These are phyloP conservation scores for Myxozyma neotropica DNA, from an alignment of 805 yeast species.

Conservation along the genomic window DNA sequence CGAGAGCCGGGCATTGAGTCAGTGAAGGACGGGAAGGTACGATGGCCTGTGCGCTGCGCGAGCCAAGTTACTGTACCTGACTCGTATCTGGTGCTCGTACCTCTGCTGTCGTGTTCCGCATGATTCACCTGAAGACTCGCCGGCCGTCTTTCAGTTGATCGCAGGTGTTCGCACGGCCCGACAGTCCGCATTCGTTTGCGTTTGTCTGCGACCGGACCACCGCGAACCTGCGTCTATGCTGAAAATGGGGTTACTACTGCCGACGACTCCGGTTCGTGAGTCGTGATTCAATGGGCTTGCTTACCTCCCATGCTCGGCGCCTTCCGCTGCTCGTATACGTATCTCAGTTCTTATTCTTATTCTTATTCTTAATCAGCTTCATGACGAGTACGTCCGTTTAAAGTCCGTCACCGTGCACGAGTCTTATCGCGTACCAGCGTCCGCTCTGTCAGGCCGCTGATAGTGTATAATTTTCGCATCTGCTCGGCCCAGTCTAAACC, in stretches of 20 bases:
- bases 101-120: too few species aligned
- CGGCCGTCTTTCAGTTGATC: too few species aligned
- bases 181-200: too few species aligned
- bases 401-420: constrained; percentile 16
- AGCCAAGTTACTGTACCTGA: constrained; percentile 3
- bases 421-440: constrained; percentile 14
- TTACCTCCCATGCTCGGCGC: background rate
- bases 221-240: too few species aligned
- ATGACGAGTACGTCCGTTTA: constrained; percentile 7
- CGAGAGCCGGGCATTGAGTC: constrained; percentile 9
- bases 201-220: too few species aligned
- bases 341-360: background rate
- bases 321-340: background rate
- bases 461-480: background rate
- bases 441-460: background rate
- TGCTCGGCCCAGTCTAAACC: background rate
- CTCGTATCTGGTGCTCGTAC: constrained; percentile 3
- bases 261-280: background rate
- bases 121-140: too few species aligned
- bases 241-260: too few species aligned
- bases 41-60: constrained; percentile 11
- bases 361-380: background rate
- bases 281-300: background rate
- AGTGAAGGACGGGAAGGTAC: constrained; percentile 5
- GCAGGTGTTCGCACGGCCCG: too few species aligned